Evolutionary conservation across 768 basidiomycete species (phyloP), one percentile per base, ranked within the genome.

Genomic region (Cantharellus cinnabarinus): DNA sequence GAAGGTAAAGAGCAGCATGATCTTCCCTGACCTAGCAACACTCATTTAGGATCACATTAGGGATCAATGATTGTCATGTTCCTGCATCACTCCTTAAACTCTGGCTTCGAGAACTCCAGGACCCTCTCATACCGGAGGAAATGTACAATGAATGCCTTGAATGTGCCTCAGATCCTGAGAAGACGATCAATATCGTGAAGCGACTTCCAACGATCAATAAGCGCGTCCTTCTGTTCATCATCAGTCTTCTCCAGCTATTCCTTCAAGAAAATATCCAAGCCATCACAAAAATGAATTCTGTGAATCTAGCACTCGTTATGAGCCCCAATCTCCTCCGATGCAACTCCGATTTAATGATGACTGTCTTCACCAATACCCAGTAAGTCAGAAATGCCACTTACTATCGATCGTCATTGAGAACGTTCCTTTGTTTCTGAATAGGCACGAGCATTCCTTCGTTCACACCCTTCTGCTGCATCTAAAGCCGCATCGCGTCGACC

Each of bases 281-380:
- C 7, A 69, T 74, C 52, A 90, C 88, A 48, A 57, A 93, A 71
- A 94, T 93, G 90, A 93, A 88, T 2, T 78, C 85, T 5, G 81
- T 81, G 42, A 91, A 90, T 68, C 71, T 94, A 62, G 88, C 90
- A 4, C 71, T 93, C 14, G 88, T 95, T 20, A 85, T 95, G 82
- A 88, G 90, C 1, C 90, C 90, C 4, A 94, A 94, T 70, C 69
- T 95, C 50, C 69, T 95, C 51, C 74, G 90, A 59, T 93, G 90
- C 66, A 83, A 76, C 64, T 89, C 87, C 14, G 84, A 89, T 54
- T 85, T 81, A n/a, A 83, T 91, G 77, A 76, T 83, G 4, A 74
- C 91, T 5, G 89, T 91, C 5, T 93, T 89, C 67, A 90, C 85
- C 40, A 95, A 94, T 69, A 79, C 91, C 10, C 84, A 85, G 89